A percentile compares a stretch with the other conserved stretches of the same genome.
These are phyloP conservation scores for Globisporangium paroecandrum DNA, from an alignment of 352 stramenopile species.

Conservation along the genomic window DNA sequence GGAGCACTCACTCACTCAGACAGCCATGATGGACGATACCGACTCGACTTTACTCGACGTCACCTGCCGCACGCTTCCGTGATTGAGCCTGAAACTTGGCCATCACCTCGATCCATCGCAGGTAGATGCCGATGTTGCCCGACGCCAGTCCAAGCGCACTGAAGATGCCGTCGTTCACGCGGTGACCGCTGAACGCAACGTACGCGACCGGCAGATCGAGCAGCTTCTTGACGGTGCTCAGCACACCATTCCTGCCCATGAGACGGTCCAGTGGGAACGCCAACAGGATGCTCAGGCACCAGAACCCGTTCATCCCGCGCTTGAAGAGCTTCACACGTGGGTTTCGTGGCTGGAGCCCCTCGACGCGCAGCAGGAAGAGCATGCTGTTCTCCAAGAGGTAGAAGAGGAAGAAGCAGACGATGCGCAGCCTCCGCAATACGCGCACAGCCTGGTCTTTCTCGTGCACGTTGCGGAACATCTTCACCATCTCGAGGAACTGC, in stretches of 20 bases:
- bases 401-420: slow-evolving; percentile 64
- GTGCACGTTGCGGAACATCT: slow-evolving; percentile 42
- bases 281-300: slow-evolving; percentile 56
- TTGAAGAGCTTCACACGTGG: slow-evolving; percentile 31
- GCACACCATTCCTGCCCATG: slow-evolving; percentile 26
- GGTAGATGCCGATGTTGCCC: slow-evolving; percentile 40
- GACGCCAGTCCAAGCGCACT: slow-evolving; percentile 42
- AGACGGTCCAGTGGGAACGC: slow-evolving; percentile 47
- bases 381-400: slow-evolving; percentile 66
- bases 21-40: not conserved
- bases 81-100: slow-evolving; percentile 17
- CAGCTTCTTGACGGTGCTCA: slow-evolving; percentile 51
- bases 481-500: slow-evolving; percentile 64
- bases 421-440: slow-evolving; percentile 38
- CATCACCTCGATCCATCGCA: slow-evolving; percentile 46
- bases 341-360: slow-evolving; percentile 30
- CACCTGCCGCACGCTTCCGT: slow-evolving; percentile 10
- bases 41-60: not conserved
- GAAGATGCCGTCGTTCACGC: slow-evolving; percentile 53
- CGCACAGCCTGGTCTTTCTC: slow-evolving; percentile 27
- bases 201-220: slow-evolving; percentile 54
- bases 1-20: not conserved
- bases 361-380: slow-evolving; percentile 41
- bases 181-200: slow-evolving; percentile 35
- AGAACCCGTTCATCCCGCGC: slow-evolving; percentile 46